Evolutionary conservation across 257 asterid genomes (phyloP).

Genomic region (Solanum ossicruentum): DNA sequence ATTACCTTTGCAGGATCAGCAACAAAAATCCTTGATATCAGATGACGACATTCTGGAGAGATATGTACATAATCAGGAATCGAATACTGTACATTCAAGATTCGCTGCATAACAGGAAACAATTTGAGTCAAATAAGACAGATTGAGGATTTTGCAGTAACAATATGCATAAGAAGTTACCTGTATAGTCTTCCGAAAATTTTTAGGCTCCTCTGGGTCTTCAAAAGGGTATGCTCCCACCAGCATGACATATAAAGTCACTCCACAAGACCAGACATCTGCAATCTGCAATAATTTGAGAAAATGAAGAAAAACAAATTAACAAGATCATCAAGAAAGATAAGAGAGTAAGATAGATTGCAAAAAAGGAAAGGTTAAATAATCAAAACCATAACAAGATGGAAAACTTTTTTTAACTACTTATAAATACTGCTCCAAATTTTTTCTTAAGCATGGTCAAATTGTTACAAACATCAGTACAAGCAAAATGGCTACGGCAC

Average conservation of each 20-base stretch:
- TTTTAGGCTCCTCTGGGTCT: constrained; percentile 94
- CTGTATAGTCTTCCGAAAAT: constrained; percentile 93
- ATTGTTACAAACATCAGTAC: not conserved
- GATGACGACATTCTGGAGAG: constrained; percentile 82
- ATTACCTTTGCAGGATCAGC: constrained; percentile 89
- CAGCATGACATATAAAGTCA: constrained; percentile 90
- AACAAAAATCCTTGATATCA: constrained; percentile 83
- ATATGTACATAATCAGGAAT: constrained; percentile 91
- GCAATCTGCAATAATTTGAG: constrained; percentile 45
- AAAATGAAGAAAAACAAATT: not conserved
- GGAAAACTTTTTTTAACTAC: not conserved
- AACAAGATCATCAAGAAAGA: not conserved
- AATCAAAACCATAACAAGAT: not conserved
- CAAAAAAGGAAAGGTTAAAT: not conserved
- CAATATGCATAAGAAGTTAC: constrained; percentile 13
- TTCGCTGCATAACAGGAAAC: constrained; percentile 47
- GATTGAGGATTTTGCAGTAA: not conserved
- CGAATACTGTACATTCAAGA: constrained; percentile 84
- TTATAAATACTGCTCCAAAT: not conserved
- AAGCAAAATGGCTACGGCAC: not conserved
- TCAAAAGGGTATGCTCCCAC: constrained; percentile 98
- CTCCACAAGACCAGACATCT: constrained; percentile 99
- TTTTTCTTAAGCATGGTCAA: not conserved
- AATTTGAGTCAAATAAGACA: constrained; percentile 1
- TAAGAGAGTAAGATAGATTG: not conserved